These are phyloP conservation scores for Populus hybrid DNA, from an alignment of 441 rosid genomes.

Conservation along the genomic window DNA sequence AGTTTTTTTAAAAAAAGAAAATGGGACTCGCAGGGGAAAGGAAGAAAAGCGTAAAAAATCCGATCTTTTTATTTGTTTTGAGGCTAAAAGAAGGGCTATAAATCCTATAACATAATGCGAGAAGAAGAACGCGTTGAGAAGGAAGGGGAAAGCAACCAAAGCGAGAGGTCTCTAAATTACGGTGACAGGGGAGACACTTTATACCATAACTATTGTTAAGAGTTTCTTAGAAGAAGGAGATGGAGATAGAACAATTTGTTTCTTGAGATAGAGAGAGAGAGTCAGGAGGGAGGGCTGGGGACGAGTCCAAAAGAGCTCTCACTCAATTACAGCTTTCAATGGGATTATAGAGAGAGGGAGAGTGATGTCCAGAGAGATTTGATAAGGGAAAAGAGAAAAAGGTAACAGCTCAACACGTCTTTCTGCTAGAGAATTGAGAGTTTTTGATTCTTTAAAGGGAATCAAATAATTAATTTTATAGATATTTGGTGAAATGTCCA, in stretches of 20 bases:
- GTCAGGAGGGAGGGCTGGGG: too few relatives aligned
- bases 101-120: constrained; percentile 30
- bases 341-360: not conserved
- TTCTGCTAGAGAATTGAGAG: constrained; percentile 16
- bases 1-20: not conserved
- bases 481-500: not conserved
- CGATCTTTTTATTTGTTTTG: not conserved
- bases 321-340: constrained; percentile 49
- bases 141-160: constrained; percentile 7
- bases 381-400: constrained; percentile 12
- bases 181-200: constrained; percentile 22
- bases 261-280: too few relatives aligned
- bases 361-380: not conserved
- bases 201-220: not conserved
- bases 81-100: constrained; percentile 18
- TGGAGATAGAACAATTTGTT: too few relatives aligned
- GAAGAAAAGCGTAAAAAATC: not conserved
- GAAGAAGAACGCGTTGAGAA: constrained; percentile 2
- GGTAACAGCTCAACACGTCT: constrained; percentile 79
- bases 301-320: constrained; percentile 6
- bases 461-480: not conserved
- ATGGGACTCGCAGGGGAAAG: not conserved
- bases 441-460: not conserved
- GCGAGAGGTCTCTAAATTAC: constrained; percentile 23
- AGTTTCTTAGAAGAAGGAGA: not conserved